A percentile compares a stretch with the other conserved stretches of the same genome.
These are phyloP conservation scores for Ceriops tagal DNA, from an alignment of 345 rosid genomes.

Conservation along the genomic window DNA sequence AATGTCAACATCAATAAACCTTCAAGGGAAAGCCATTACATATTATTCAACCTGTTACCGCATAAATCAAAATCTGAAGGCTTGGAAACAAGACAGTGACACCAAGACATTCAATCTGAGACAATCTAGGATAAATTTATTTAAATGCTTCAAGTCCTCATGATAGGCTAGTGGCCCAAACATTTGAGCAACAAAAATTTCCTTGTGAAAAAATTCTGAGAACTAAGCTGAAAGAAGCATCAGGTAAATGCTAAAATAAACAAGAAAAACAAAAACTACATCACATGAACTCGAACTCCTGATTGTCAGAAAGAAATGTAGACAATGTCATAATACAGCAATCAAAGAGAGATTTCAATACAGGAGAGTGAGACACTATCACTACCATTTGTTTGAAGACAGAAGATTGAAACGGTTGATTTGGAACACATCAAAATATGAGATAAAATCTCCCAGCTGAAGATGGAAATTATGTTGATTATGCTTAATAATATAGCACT, in stretches of 20 bases:
- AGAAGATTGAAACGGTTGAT: neutral
- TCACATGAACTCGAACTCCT: no score
- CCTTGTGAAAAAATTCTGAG: no score
- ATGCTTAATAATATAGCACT: neutral
- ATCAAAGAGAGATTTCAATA: neutral
- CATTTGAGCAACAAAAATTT: no score
- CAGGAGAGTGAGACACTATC: neutral
- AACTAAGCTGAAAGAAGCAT: no score
- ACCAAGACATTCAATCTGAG: no score
- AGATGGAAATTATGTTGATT: neutral
- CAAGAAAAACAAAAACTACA: no score
- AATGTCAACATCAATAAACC: slow-evolving; percentile 79
- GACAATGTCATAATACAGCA: neutral
- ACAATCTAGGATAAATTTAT: no score
- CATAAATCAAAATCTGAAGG: neutral
- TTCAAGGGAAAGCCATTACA: slow-evolving; percentile 23
- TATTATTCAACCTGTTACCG: slow-evolving; percentile 2
- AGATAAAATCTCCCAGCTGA: slow-evolving; percentile 1
- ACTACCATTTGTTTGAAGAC: neutral
- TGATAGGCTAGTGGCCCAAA: no score
- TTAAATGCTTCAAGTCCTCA: no score
- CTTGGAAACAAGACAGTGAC: neutral
- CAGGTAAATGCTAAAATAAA: no score
- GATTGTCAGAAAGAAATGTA: neutral
- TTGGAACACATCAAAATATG: neutral